Conservation (phyloP, 1,284 basidiomycete species). For the Fereydounia khargensis region DNA sequence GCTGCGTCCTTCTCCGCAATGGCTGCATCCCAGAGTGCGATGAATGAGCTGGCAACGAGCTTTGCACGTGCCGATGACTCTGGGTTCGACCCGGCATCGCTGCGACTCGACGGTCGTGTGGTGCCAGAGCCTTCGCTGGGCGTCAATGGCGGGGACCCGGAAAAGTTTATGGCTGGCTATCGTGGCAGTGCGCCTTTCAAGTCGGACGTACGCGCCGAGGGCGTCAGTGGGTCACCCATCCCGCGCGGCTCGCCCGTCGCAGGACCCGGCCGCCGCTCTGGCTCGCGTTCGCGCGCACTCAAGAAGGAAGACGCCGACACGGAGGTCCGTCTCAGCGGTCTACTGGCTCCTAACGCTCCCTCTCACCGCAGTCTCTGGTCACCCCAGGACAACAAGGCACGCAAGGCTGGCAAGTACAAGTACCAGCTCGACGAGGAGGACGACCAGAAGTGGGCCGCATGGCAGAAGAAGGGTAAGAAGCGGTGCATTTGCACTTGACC, state of each 20-base stretch:
- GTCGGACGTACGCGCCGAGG: too few species aligned
- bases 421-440: slow-evolving; percentile 39
- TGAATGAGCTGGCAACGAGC: slow-evolving; percentile 18
- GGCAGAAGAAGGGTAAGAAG: slow-evolving; percentile 40
- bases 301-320: slow-evolving; percentile 27
- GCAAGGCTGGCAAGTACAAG: slow-evolving; percentile 26
- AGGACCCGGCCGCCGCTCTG: neutral
- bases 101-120: slow-evolving; percentile 38
- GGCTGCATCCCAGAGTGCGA: slow-evolving; percentile 30
- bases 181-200: slow-evolving; percentile 19
- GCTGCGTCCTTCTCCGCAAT: slow-evolving; percentile 41
- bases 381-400: slow-evolving; percentile 20
- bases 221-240: too few species aligned
- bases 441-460: slow-evolving; percentile 38
- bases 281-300: neutral
- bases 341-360: slow-evolving; percentile 47
- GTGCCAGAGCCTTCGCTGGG: slow-evolving; percentile 10
- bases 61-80: slow-evolving; percentile 22
- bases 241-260: neutral
- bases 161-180: slow-evolving; percentile 23
- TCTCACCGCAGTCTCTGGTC: slow-evolving; percentile 45
- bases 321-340: slow-evolving; percentile 34
- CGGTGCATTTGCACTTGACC: too few species aligned
- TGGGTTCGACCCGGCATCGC: slow-evolving; percentile 43
- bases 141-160: slow-evolving; percentile 11